A percentile compares a stretch with the other conserved stretches of the same genome.
Evolutionary conservation across 2,329 filamentous ascomycete genomes (phyloP).

Genomic region (Phyllosticta citrichinensis): DNA sequence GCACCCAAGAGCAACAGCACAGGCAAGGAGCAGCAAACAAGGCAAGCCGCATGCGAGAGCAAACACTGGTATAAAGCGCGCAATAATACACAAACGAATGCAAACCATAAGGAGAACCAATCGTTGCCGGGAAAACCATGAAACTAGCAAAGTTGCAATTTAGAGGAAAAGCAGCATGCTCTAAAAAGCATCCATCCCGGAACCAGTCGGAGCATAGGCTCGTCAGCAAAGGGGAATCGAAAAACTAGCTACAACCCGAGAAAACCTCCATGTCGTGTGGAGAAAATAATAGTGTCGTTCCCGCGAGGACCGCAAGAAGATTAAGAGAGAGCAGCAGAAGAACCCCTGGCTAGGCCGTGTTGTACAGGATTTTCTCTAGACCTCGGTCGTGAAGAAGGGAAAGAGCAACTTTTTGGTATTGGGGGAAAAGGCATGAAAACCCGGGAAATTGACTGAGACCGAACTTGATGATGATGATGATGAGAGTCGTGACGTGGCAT

Average conservation of each 20-base stretch:
- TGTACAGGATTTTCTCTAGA: slow-evolving; percentile 13
- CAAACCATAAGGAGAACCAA: slow-evolving; percentile 7
- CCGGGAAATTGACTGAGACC: slow-evolving; percentile 7
- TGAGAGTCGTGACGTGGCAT: slow-evolving; percentile 12
- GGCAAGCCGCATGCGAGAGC: not conserved
- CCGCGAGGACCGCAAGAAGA: slow-evolving; percentile 3
- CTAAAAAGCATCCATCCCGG: slow-evolving; percentile 11
- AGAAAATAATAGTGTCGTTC: slow-evolving; percentile 6
- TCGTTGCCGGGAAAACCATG: not conserved
- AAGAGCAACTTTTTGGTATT: slow-evolving; percentile 12
- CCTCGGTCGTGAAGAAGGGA: slow-evolving; percentile 10
- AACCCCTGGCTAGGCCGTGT: slow-evolving; percentile 11
- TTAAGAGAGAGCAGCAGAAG: slow-evolving; percentile 10
- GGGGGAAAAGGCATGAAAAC: slow-evolving; percentile 10
- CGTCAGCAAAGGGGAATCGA: slow-evolving; percentile 10
- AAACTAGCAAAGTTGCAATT: slow-evolving; percentile 11
- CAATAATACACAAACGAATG: slow-evolving; percentile 11
- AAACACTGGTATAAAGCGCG: slow-evolving; percentile 11
- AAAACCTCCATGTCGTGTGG: slow-evolving; percentile 5
- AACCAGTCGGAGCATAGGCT: slow-evolving; percentile 6
- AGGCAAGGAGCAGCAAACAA: slow-evolving; percentile 8
- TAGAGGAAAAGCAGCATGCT: slow-evolving; percentile 11
- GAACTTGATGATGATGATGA: slow-evolving; percentile 9
- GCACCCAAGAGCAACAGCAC: slow-evolving; percentile 7
- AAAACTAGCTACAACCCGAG: slow-evolving; percentile 12